Evolutionary conservation across 805 yeast genomes (phyloP), one percentile per base, ranked within the genome.

Genomic region (Saturnispora mendoncae): DNA sequence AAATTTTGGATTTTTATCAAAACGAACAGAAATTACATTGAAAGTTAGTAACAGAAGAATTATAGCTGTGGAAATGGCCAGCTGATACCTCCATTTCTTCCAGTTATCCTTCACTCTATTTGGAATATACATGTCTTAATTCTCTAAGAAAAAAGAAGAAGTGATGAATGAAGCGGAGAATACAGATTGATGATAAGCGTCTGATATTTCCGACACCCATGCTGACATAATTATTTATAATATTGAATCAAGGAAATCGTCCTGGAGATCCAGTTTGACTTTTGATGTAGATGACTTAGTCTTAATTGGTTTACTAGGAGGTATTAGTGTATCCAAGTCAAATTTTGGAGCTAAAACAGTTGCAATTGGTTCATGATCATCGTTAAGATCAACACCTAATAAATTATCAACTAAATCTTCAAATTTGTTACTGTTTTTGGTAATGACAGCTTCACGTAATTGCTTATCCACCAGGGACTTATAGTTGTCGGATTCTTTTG

Each of bases 401-500:
- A 47, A 27, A 14, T 41, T 41, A 9, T 44, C 45, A 4, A 51
- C 42, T 8, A 51, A 20, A n/a, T 43, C 46, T 12, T 47, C 47
- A 3, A 50, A 18, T 26, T 39, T 34, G 4, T 17, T 14, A 15
- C 15, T 28, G 33, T 14, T 7, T 28, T 33, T 29, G 18, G 32
- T 9, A n/a, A 39, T 17, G 7, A 35, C 23, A 2, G 38, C 13
- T 15, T 33, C 32, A 1, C 33, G 24, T 3, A 50, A 29, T 6
- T 29, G 39, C 12, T 39, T 23, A 9, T 51, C 45, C 2, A 51
- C 44, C 10, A 39, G 15, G 20, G 27, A 30, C 19, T 29, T 36
- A 26, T 51, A 51, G 7, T 45, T 45, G 13, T 45, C 48, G 2
- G 35, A 38, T 21, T 50, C 55, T 3, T 29, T n/a, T 4, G 34